Evolutionary conservation across 78 protist genomes (phyloP).

Genomic region (Acrasis kona): DNA sequence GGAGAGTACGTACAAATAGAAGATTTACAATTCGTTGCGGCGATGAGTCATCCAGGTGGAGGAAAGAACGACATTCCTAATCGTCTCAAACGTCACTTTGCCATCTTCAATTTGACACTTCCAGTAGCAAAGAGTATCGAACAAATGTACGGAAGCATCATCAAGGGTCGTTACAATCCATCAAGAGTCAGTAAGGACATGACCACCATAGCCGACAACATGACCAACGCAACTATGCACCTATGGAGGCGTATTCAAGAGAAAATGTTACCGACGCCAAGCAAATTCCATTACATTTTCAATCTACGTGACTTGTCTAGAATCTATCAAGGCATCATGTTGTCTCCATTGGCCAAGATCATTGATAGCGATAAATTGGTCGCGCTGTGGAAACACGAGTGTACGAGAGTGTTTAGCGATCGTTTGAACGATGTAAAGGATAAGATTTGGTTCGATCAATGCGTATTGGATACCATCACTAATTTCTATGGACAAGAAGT

Average conservation of each 20-base stretch:
- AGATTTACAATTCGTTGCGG: slow-evolving; percentile 48
- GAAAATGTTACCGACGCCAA: slow-evolving; percentile 77
- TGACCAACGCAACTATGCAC: slow-evolving; percentile 38
- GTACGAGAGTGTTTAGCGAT: slow-evolving; percentile 71
- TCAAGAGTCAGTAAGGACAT: no score
- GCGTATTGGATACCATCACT: background rate
- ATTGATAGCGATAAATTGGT: background rate
- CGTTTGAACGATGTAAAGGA: slow-evolving; percentile 25
- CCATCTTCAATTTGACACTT: slow-evolving; percentile 59
- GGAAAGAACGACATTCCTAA: slow-evolving; percentile 80
- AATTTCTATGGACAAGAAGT: background rate
- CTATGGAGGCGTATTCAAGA: slow-evolving; percentile 43
- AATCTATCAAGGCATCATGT: slow-evolving; percentile 36
- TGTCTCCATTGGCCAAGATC: background rate
- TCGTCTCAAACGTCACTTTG: slow-evolving; percentile 73
- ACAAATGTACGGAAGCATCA: slow-evolving; percentile 47
- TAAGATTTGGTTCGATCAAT: slow-evolving; percentile 15
- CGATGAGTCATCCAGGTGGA: slow-evolving; percentile 79
- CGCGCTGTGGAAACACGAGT: slow-evolving; percentile 68
- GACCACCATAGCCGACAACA: background rate
- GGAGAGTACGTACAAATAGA: slow-evolving; percentile 51
- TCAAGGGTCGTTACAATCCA: slow-evolving; percentile 16
- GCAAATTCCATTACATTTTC: slow-evolving; percentile 83
- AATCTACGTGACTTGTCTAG: slow-evolving; percentile 74
- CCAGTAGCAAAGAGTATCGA: slow-evolving; percentile 48